Evolutionary conservation across 2,329 filamentous ascomycete genomes (phyloP).

Genomic region (Botrytis deweyae): DNA sequence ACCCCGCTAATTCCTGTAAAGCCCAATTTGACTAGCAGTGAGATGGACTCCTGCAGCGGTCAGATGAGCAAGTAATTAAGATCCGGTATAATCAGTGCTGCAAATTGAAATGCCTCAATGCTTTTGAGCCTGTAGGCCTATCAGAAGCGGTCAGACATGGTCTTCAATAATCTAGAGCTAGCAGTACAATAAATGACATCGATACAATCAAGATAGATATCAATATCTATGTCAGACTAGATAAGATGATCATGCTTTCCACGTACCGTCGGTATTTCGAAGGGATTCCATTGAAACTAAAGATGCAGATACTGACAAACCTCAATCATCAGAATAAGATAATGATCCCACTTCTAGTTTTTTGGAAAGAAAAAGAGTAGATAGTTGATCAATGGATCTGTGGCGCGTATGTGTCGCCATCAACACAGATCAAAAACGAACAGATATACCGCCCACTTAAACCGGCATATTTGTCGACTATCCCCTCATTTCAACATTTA

Average conservation of each 20-base stretch:
- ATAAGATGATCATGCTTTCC: not conserved
- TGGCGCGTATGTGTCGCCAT: not conserved
- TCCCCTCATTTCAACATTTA: slow-evolving; percentile 14
- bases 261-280: not conserved
- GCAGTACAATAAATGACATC: not conserved
- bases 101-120: not conserved
- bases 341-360: not conserved
- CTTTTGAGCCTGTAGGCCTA: not conserved
- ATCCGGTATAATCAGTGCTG: not conserved
- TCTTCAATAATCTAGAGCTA: not conserved
- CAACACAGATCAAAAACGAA: not conserved
- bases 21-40: not conserved
- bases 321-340: not conserved
- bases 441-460: slow-evolving; percentile 1
- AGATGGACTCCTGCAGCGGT: slow-evolving; percentile 1
- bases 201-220: not conserved
- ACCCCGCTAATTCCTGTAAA: slow-evolving; percentile 2
- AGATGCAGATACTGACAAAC: not conserved
- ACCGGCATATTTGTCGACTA: not conserved
- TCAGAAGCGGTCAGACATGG: not conserved
- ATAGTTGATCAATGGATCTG: slow-evolving; percentile 8
- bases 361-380: not conserved
- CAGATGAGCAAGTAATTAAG: slow-evolving; percentile 3
- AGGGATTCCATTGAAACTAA: not conserved
- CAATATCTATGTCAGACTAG: not conserved